phyloP scores from a whole-genome alignment of 2,329 filamentous ascomycete genomes.

The Fonsecaea monophora region DNA sequence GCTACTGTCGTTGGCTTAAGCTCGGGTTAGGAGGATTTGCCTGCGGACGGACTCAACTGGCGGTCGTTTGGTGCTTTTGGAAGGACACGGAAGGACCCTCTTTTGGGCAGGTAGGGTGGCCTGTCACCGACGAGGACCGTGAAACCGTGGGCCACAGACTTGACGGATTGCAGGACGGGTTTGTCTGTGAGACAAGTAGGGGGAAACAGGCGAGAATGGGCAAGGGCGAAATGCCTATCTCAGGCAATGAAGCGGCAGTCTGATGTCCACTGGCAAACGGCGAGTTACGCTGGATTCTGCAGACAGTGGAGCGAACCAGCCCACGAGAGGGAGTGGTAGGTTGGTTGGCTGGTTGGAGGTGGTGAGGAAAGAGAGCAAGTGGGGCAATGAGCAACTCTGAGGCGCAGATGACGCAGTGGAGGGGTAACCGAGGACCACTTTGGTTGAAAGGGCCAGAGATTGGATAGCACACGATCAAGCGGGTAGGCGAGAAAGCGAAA shows the following conservation, averaged over 20 bases:
- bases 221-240: slow-evolving; percentile 21
- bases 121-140: slow-evolving; percentile 25
- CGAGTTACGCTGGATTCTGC: slow-evolving; percentile 12
- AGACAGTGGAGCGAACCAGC: slow-evolving; percentile 28
- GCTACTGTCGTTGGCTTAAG: slow-evolving; percentile 25
- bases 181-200: not conserved
- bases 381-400: slow-evolving; percentile 20
- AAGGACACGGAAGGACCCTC: slow-evolving; percentile 27
- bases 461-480: slow-evolving; percentile 22
- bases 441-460: slow-evolving; percentile 11
- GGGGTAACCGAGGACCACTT: slow-evolving; percentile 23
- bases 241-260: slow-evolving; percentile 14
- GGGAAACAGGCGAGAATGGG: slow-evolving; percentile 20
- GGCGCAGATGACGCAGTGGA: slow-evolving; percentile 36
- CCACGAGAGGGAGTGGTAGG: slow-evolving; percentile 11
- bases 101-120: slow-evolving; percentile 27
- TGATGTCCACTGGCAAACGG: slow-evolving; percentile 12
- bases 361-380: slow-evolving; percentile 14
- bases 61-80: slow-evolving; percentile 15
- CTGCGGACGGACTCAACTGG: slow-evolving; percentile 20
- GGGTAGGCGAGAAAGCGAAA: slow-evolving; percentile 11
- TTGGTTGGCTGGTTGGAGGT: slow-evolving; percentile 4
- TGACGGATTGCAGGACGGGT: slow-evolving; percentile 8
- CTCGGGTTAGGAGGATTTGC: slow-evolving; percentile 12
- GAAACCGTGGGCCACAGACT: slow-evolving; percentile 13